Conservation (phyloP, 768 basidiomycete genomes). For the Leucosporidium scottii region DNA sequence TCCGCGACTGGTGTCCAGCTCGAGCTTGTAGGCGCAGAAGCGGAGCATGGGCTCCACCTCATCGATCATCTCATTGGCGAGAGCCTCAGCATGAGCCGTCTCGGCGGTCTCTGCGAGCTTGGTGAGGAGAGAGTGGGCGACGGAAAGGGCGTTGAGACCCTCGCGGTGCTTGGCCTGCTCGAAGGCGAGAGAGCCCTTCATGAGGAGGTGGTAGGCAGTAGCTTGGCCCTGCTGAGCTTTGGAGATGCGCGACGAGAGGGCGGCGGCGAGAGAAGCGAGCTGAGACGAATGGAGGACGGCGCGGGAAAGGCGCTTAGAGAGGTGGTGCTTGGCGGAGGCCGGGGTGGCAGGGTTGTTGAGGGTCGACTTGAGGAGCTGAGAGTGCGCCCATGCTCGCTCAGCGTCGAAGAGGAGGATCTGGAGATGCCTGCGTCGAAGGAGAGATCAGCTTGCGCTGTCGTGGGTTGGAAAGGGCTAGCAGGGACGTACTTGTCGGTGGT, state of each 20-base stretch:
- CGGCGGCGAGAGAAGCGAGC: conserved; percentile 63
- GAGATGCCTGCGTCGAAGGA: conserved; percentile 42
- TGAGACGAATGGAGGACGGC: conserved; percentile 71
- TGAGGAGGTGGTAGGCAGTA: conserved; percentile 67
- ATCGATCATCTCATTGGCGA: conserved; percentile 74
- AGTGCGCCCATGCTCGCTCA: conserved; percentile 85
- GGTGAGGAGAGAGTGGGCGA: conserved; percentile 67
- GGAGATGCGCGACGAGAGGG: conserved; percentile 48
- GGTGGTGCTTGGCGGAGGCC: conserved; percentile 59
- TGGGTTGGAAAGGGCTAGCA: not conserved
- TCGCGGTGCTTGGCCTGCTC: conserved; percentile 65
- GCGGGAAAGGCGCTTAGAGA: conserved; percentile 67
- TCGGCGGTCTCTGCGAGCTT: conserved; percentile 56
- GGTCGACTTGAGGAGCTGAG: conserved; percentile 65
- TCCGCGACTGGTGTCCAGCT: conserved; percentile 56
- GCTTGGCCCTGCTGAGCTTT: conserved; percentile 53
- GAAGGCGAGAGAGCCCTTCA: conserved; percentile 76
- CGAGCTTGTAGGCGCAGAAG: conserved; percentile 74
- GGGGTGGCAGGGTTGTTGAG: conserved; percentile 51
- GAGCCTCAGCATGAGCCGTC: conserved; percentile 67
- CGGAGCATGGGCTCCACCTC: conserved; percentile 85
- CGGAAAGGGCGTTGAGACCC: conserved; percentile 63
- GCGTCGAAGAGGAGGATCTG: conserved; percentile 81
- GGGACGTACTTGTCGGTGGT: conserved; percentile 73
- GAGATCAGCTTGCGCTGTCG: conserved; percentile 16